A percentile compares a stretch with the other conserved stretches of the same genome.
Conservation (phyloP, 768 basidiomycete genomes). For the Tremella mesenterica region DNA sequence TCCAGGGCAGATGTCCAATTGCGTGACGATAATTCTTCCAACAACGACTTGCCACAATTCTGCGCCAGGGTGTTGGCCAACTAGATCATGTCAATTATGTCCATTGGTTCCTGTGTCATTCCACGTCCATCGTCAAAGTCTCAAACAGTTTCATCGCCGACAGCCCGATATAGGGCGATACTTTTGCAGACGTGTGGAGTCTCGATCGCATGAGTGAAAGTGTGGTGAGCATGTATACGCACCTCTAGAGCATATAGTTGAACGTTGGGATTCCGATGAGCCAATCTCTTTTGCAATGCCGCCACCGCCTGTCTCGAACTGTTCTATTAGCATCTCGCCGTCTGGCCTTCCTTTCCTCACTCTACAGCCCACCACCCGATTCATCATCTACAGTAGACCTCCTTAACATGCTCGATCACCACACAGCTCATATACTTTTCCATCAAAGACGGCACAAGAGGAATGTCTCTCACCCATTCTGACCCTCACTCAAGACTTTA, state of each 20-base stretch:
- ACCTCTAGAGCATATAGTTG: constrained; percentile 82
- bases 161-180: neutral
- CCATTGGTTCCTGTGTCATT: too few relatives aligned
- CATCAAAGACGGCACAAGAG: neutral
- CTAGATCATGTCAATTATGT: constrained; percentile 22
- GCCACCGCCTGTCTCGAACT: constrained; percentile 81
- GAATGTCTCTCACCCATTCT: constrained; percentile 57
- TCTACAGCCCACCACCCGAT: neutral
- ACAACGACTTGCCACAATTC: constrained; percentile 73
- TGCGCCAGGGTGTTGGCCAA: constrained; percentile 81
- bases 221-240: constrained; percentile 7
- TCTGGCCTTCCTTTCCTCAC: neutral
- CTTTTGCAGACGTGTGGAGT: neutral
- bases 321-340: constrained; percentile 2
- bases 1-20: constrained; percentile 86
- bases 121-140: too few relatives aligned
- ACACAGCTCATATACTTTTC: neutral
- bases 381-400: neutral
- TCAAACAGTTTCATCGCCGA: too few relatives aligned
- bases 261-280: constrained; percentile 91
- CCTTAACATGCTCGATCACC: too few relatives aligned
- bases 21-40: constrained; percentile 77
- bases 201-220: neutral
- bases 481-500: constrained; percentile 84
- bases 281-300: constrained; percentile 76